Evolutionary conservation across 495 filamentous ascomycete species (phyloP), one percentile per base, ranked within the genome.

Genomic region (Hypoxylon perforatum): DNA sequence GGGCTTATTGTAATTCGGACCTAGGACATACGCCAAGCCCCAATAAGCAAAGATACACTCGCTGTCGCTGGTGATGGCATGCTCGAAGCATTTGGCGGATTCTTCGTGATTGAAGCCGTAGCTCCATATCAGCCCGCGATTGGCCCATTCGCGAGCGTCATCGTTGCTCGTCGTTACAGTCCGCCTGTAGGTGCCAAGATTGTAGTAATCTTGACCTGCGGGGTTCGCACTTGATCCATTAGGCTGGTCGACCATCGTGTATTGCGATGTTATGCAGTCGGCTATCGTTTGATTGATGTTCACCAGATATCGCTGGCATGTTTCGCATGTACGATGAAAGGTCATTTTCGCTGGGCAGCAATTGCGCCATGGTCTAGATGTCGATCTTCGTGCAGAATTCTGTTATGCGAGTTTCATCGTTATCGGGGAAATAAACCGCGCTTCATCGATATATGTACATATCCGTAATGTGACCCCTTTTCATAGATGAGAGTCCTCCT

Each of bases 1-100:
- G 0, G 88, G 87, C 70, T 91, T 91, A 67, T 92, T 91, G 74
- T 91, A 92, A 58, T 92, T 91, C 1, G 90, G 88, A 0, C 90
- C 90, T 0, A 89, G 68, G 1, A 85, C 70, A 64, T 85, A 90
- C 0, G 90, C 87, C 2, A 89, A 73, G 0, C 89, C 89, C 89
- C 89, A 92, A 54, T 89, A 84, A 17, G 86, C 88, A 75, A 91
- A 85, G 4, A 83, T 81, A 63, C 85, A 90, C 3, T 67, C 57
- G 0, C 76, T 69, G 64, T 92, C 88, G 36, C 75, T 39, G 0
- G 76, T 65, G 41, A 87, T 83, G 14, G 86, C 86, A 4, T 81
- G 78, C 56, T 86, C 79, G 61, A 90, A 91, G 73, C 88, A 91
- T 47, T 70, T 75, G 8, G 70, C 78, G 2, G 86, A 78, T 65